Percentiles rank a stretch among this genome's conserved stretches.
phyloP scores from a whole-genome alignment of 2,329 filamentous ascomycete genomes.

The Elsinoe ampelina region DNA sequence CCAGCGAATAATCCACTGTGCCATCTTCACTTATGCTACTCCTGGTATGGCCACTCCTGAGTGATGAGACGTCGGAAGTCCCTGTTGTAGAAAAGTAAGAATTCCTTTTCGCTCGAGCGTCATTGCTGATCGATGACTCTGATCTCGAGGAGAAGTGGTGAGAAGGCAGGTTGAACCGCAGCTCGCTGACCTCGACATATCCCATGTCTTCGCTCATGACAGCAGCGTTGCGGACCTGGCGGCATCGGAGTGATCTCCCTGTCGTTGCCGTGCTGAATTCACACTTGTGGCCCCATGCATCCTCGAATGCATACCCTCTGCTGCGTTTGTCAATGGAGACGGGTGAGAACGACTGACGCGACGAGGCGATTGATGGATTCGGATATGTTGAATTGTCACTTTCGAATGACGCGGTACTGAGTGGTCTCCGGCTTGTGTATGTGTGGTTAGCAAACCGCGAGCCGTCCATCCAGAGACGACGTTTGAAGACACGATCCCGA shows the following conservation, averaged over 20 bases:
- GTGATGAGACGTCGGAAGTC: neutral
- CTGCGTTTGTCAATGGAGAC: constrained; percentile 41
- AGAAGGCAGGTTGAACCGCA: constrained; percentile 75
- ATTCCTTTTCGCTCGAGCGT: neutral
- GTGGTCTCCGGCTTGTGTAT: constrained; percentile 33
- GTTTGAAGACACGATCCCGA: constrained; percentile 32
- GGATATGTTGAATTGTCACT: neutral
- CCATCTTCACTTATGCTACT: constrained; percentile 25
- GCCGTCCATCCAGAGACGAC: constrained; percentile 42
- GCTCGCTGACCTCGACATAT: constrained; percentile 63
- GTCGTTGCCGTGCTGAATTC: constrained; percentile 72
- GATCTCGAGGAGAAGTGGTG: constrained; percentile 21
- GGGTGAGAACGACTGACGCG: constrained; percentile 20
- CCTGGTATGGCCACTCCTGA: neutral
- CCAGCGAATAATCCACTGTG: constrained; percentile 63
- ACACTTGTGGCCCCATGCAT: constrained; percentile 80
- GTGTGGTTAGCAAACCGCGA: constrained; percentile 30
- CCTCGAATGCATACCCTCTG: constrained; percentile 62
- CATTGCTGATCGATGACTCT: neutral
- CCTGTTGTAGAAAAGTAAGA: constrained; percentile 8
- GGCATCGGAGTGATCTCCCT: constrained; percentile 45
- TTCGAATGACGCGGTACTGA: neutral
- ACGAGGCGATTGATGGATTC: neutral
- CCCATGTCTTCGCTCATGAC: constrained; percentile 30
- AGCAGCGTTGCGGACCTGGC: constrained; percentile 18